A percentile compares a stretch with the other conserved stretches of the same genome.
Conservation (phyloP, 208 protist species). For the Crithidia bombi region DNA sequence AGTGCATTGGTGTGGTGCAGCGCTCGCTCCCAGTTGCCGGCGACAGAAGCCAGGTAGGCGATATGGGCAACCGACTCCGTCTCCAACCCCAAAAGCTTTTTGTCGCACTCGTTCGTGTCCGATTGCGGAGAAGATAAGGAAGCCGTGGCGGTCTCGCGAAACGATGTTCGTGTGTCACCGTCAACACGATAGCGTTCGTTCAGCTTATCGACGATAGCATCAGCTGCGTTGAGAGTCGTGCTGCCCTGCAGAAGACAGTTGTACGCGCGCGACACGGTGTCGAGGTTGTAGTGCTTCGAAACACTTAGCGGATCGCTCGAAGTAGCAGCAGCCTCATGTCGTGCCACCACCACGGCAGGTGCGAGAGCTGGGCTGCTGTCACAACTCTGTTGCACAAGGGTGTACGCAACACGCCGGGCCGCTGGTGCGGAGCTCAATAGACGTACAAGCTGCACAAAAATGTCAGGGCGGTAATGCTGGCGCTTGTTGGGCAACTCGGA, state of each 20-base stretch:
- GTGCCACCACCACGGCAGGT: background rate
- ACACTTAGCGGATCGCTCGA: too few relatives aligned
- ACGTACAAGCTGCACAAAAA: conserved; percentile 32
- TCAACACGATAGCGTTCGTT: background rate
- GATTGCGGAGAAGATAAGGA: background rate
- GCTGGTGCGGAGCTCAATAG: conserved; percentile 25
- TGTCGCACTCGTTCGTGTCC: conserved; percentile 8
- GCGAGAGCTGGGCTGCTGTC: background rate
- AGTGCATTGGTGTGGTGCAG: conserved; percentile 57
- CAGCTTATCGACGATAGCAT: conserved; percentile 21
- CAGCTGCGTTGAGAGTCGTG: conserved; percentile 35
- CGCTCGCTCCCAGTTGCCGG: conserved; percentile 61
- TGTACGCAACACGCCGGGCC: conserved; percentile 7
- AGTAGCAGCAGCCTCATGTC: too few relatives aligned
- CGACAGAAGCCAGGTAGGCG: conserved; percentile 48
- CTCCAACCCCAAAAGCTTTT: conserved; percentile 34
- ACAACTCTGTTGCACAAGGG: background rate
- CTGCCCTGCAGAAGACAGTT: conserved; percentile 51
- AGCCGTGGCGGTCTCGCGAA: background rate
- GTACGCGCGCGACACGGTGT: conserved; percentile 51
- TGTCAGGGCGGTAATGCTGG: conserved; percentile 23
- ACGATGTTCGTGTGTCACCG: too few relatives aligned
- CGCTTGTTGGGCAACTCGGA: conserved; percentile 5
- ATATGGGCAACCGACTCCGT: conserved; percentile 70
- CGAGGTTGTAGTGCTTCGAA: conserved; percentile 58